These are phyloP conservation scores for Microcyclospora pomicola DNA, from an alignment of 2,329 filamentous ascomycete species.

Conservation along the genomic window DNA sequence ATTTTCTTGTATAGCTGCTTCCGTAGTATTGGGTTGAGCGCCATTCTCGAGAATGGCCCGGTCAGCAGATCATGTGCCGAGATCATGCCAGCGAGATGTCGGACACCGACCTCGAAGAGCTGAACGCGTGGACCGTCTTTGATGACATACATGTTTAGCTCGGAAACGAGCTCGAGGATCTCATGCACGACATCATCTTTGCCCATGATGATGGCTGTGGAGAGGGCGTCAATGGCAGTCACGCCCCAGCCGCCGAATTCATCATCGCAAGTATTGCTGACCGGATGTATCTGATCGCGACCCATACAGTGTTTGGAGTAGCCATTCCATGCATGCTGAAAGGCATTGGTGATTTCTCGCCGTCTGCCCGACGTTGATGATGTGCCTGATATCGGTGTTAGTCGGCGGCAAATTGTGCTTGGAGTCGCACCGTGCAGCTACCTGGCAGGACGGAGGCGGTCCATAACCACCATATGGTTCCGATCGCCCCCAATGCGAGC, in stretches of 20 bases:
- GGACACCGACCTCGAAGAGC: slow-evolving; percentile 14
- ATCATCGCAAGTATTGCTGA: slow-evolving; percentile 15
- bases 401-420: no score
- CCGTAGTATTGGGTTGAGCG: slow-evolving; percentile 4
- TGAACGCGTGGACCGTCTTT: slow-evolving; percentile 8
- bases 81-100: slow-evolving; percentile 15
- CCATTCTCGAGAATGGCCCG: slow-evolving; percentile 11
- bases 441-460: no score
- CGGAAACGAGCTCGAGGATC: slow-evolving; percentile 11
- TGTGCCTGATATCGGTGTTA: no score
- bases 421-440: no score
- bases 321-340: slow-evolving; percentile 22
- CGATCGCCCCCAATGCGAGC: no score
- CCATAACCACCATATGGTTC: no score
- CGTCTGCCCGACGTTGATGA: no score
- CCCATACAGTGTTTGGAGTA: slow-evolving; percentile 22
- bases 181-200: slow-evolving; percentile 8
- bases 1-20: slow-evolving; percentile 10
- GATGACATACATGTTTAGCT: slow-evolving; percentile 9
- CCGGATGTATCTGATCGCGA: slow-evolving; percentile 19
- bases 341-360: slow-evolving; percentile 4
- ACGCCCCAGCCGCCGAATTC: slow-evolving; percentile 17
- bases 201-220: slow-evolving; percentile 14
- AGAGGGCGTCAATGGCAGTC: slow-evolving; percentile 13
- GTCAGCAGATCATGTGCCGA: slow-evolving; percentile 14